Evolutionary conservation across 1,284 basidiomycete species (phyloP).

Genomic region (Trametes pubescens): DNA sequence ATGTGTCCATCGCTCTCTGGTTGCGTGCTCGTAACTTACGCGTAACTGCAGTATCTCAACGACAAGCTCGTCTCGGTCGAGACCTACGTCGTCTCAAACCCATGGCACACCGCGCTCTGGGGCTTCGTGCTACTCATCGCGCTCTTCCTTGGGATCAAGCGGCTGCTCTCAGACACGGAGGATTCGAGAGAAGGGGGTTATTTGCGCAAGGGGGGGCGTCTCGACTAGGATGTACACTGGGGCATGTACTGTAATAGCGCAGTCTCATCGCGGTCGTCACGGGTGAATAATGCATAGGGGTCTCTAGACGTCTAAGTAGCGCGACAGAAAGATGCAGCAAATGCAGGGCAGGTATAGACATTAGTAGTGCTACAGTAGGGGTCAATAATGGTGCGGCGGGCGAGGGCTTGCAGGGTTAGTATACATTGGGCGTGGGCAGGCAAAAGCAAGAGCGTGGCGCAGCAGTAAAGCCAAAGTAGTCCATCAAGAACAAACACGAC

Average conservation of each 20-base stretch:
- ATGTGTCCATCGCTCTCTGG: constrained; percentile 40
- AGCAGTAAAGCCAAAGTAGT: constrained; percentile 10
- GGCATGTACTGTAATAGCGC: neutral
- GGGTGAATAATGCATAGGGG: constrained; percentile 6
- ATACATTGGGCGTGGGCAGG: constrained; percentile 20
- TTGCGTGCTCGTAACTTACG: no score
- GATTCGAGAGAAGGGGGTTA: constrained; percentile 31
- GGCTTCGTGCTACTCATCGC: constrained; percentile 30
- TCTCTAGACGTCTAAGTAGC: neutral
- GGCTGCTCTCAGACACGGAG: constrained; percentile 30
- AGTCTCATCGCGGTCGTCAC: constrained; percentile 11
- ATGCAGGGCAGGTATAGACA: constrained; percentile 18
- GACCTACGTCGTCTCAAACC: constrained; percentile 51
- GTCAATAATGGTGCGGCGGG: neutral
- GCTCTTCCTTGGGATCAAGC: constrained; percentile 20
- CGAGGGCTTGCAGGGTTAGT: constrained; percentile 7
- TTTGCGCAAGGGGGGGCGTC: constrained; percentile 29
- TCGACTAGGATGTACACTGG: constrained; percentile 19
- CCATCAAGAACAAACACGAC: constrained; percentile 14
- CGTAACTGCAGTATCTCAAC: constrained; percentile 57
- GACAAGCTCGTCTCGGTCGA: constrained; percentile 55
- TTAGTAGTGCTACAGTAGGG: constrained; percentile 23
- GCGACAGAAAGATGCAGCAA: constrained; percentile 8
- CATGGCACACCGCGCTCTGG: constrained; percentile 41
- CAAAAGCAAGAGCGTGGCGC: constrained; percentile 4